Percentiles rank a stretch among this genome's conserved stretches.
phyloP scores from a whole-genome alignment of 2,329 filamentous ascomycete species.

The Rhynchosporium graminicola region DNA sequence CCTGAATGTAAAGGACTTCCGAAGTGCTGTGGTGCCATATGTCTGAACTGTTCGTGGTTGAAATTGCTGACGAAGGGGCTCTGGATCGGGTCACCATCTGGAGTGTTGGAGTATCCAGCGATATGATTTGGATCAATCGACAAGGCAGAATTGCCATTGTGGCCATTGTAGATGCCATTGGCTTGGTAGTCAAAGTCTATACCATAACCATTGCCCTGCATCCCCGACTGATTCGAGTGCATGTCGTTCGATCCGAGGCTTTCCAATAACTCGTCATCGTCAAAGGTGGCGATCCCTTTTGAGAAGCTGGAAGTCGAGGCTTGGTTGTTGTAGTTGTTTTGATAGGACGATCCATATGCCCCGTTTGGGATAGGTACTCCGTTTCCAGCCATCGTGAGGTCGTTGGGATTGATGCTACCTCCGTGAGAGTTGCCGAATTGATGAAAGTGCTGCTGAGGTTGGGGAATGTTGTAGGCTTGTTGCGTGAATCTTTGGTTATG shows the following conservation, averaged over 20 bases:
- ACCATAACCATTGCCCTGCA: constrained; percentile 55
- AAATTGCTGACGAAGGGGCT: constrained; percentile 84
- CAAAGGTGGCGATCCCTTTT: constrained; percentile 75
- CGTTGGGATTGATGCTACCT: constrained; percentile 77
- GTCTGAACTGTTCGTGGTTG: constrained; percentile 74
- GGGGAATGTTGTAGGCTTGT: constrained; percentile 43
- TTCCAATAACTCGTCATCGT: constrained; percentile 86
- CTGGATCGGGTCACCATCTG: constrained; percentile 87
- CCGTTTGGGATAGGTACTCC: constrained; percentile 50
- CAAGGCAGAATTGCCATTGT: constrained; percentile 57
- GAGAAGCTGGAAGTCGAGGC: constrained; percentile 68
- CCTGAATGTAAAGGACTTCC: constrained; percentile 56
- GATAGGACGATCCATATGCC: constrained; percentile 57
- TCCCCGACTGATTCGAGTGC: constrained; percentile 46
- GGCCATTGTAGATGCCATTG: constrained; percentile 49
- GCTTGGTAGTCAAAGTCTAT: constrained; percentile 59
- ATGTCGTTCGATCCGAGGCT: constrained; percentile 53
- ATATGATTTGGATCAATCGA: constrained; percentile 68
- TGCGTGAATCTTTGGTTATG: constrained; percentile 39
- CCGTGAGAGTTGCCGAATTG: constrained; percentile 43
- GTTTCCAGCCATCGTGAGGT: constrained; percentile 71
- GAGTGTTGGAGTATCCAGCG: constrained; percentile 85
- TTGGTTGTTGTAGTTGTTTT: constrained; percentile 58
- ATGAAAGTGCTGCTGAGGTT: constrained; percentile 47
- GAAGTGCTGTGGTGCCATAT: constrained; percentile 61